These are phyloP conservation scores for Craterostigma plantagineum DNA, from an alignment of 257 asterid genomes.

Conservation along the genomic window DNA sequence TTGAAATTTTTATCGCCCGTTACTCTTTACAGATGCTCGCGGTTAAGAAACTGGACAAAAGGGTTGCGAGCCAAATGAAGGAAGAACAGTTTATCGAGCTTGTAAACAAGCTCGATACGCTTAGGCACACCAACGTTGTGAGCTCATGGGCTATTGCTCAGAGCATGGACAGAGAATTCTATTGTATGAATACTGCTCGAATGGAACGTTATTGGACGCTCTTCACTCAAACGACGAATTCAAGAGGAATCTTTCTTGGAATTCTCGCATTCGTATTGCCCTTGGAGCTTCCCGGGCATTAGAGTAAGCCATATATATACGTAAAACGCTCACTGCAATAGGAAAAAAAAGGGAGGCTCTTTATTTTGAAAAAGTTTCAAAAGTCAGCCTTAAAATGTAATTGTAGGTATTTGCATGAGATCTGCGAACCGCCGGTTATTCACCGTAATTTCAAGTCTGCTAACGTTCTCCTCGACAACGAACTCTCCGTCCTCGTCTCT, in stretches of 20 bases:
- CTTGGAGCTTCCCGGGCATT: conserved; percentile 97
- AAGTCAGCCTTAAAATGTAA: too few species aligned
- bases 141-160: conserved; percentile 82
- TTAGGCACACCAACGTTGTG: conserved; percentile 92
- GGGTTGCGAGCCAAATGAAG: conserved; percentile 54
- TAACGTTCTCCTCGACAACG: conserved; percentile 87
- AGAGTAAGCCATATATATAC: conserved; percentile 33
- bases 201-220: conserved; percentile 77
- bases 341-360: too few species aligned
- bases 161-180: conserved; percentile 87
- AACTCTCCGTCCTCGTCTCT: conserved; percentile 62
- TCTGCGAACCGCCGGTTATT: conserved; percentile 76
- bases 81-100: conserved; percentile 73
- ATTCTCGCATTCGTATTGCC: conserved; percentile 75
- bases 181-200: conserved; percentile 54
- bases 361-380: too few species aligned
- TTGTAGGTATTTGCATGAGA: conserved; percentile 78
- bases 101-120: conserved; percentile 46
- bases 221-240: conserved; percentile 67
- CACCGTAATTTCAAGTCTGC: conserved; percentile 88
- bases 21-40: conserved; percentile 61
- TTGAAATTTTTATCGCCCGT: too few species aligned
- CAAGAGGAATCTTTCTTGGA: conserved; percentile 73
- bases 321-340: too few species aligned
- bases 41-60: conserved; percentile 63